phyloP scores from a whole-genome alignment of 192 early-diverging fungal genomes.

The Dissophora ornata region DNA sequence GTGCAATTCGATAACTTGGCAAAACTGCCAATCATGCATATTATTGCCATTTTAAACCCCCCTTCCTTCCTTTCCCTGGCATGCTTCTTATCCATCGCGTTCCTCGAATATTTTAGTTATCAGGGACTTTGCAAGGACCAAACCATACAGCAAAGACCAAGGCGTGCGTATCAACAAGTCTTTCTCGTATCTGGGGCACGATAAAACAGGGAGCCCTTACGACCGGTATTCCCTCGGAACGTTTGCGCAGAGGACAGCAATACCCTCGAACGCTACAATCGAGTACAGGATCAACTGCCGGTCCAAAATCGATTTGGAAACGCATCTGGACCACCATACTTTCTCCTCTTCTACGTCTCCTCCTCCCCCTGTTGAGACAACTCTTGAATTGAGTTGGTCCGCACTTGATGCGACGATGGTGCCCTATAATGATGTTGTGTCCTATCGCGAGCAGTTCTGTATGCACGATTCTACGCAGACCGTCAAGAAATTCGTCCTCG shows the following conservation, averaged over 20 bases:
- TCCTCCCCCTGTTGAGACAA: background rate
- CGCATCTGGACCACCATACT: no score
- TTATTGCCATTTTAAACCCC: no score
- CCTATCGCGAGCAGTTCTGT: conserved; percentile 37
- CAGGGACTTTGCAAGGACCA: conserved; percentile 21
- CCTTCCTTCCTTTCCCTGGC: no score
- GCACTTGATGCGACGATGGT: conserved; percentile 40
- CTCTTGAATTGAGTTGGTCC: conserved; percentile 26
- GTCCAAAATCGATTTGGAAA: background rate
- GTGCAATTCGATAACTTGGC: no score
- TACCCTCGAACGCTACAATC: conserved; percentile 30
- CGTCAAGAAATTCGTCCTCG: conserved; percentile 43
- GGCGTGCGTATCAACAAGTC: conserved; percentile 47
- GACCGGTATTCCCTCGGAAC: conserved; percentile 40
- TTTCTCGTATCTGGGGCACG: conserved; percentile 37
- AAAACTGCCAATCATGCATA: no score
- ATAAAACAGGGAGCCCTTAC: conserved; percentile 29
- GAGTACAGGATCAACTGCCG: conserved; percentile 41
- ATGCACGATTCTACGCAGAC: conserved; percentile 20
- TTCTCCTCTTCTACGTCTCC: no score
- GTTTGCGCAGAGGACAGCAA: conserved; percentile 33
- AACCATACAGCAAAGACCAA: conserved; percentile 41
- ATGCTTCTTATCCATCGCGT: no score
- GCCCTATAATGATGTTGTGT: conserved; percentile 15
- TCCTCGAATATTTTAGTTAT: conserved; percentile 7